These are phyloP conservation scores for Petasospora fabianii DNA, from an alignment of 1,139 yeast species.

Conservation along the genomic window DNA sequence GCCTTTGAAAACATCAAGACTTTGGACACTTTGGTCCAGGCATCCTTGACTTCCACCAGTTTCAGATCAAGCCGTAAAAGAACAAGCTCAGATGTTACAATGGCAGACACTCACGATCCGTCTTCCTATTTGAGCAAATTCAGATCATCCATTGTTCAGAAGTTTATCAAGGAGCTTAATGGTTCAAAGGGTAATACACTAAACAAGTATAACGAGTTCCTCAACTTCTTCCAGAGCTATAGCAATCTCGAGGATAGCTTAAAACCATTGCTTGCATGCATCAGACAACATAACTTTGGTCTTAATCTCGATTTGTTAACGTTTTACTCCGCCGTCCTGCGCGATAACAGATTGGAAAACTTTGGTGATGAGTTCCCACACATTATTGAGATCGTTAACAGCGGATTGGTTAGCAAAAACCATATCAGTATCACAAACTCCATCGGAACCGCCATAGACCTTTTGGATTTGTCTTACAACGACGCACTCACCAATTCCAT, in stretches of 20 bases:
- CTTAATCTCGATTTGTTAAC: conserved; percentile 30
- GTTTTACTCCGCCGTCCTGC: conserved; percentile 30
- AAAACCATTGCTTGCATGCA: conserved; percentile 18
- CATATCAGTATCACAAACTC: conserved; percentile 53
- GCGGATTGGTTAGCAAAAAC: conserved; percentile 43
- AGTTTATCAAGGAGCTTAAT: conserved; percentile 22
- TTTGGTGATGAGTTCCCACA: conserved; percentile 29
- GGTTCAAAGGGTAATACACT: conserved; percentile 19
- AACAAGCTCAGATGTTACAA: conserved; percentile 33
- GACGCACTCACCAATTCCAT: conserved; percentile 23
- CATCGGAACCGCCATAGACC: conserved; percentile 38
- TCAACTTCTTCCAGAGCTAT: conserved; percentile 25
- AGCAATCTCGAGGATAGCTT: conserved; percentile 23
- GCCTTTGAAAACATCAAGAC: conserved; percentile 34
- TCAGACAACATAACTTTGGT: conserved; percentile 26
- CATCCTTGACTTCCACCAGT: conserved; percentile 28
- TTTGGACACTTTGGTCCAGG: conserved; percentile 27
- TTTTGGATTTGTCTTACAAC: conserved; percentile 31
- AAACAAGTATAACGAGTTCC: conserved; percentile 22
- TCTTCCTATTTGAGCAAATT: conserved; percentile 18
- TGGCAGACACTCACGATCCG: conserved; percentile 27
- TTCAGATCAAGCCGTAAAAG: conserved; percentile 28
- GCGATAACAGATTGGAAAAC: conserved; percentile 27
- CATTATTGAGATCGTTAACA: conserved; percentile 37
- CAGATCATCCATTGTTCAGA: conserved; percentile 21